Percentiles rank a stretch among this genome's conserved stretches.
phyloP scores from a whole-genome alignment of 2,329 filamentous ascomycete species.

The Ophiobolus disseminans region DNA sequence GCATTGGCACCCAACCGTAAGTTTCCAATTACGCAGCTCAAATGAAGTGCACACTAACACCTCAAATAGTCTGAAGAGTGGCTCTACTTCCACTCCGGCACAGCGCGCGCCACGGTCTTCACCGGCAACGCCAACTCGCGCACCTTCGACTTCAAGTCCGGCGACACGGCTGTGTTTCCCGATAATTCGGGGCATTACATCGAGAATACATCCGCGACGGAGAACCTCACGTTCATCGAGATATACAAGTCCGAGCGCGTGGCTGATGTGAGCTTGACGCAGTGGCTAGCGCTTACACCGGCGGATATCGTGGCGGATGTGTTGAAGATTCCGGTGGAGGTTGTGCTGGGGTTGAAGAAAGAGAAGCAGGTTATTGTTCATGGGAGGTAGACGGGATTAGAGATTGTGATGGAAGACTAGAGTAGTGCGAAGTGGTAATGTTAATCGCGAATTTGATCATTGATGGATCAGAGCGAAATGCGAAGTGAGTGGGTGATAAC shows the following conservation, averaged over 20 bases:
- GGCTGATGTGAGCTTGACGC: conserved; percentile 69
- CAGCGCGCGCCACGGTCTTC: conserved; percentile 69
- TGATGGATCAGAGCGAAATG: too few relatives aligned
- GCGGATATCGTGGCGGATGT: conserved; percentile 66
- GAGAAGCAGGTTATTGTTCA: conserved; percentile 66
- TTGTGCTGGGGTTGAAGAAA: conserved; percentile 66
- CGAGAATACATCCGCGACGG: conserved; percentile 69
- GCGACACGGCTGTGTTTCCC: conserved; percentile 73
- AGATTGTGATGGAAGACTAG: background rate
- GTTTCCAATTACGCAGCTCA: conserved; percentile 30
- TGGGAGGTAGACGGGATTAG: conserved; percentile 5
- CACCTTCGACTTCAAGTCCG: conserved; percentile 71
- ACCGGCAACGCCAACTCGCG: conserved; percentile 66
- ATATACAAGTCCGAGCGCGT: conserved; percentile 73
- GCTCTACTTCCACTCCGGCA: conserved; percentile 72
- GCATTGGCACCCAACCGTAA: conserved; percentile 73
- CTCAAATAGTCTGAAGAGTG: conserved; percentile 68
- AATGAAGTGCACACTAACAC: too few relatives aligned
- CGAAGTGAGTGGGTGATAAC: too few relatives aligned
- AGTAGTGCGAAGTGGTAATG: background rate
- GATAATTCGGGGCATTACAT: conserved; percentile 73
- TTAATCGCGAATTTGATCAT: background rate
- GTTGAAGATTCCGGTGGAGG: conserved; percentile 64
- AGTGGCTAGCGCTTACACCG: conserved; percentile 74
- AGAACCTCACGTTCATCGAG: conserved; percentile 72